Conservation (phyloP, 345 rosid genomes). For the Citrus sp. region DNA sequence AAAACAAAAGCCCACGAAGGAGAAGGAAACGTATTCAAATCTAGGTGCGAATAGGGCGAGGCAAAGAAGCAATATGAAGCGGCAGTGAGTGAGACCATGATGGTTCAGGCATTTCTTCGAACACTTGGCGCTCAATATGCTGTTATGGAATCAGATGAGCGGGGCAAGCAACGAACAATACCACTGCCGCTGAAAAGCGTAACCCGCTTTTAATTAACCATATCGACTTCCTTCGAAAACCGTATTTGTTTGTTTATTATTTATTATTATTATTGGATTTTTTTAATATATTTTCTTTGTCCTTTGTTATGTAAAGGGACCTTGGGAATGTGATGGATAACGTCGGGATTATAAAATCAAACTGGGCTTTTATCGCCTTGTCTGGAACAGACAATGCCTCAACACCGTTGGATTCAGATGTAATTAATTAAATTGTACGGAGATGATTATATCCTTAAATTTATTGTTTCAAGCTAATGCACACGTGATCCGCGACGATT, state of each 20-base stretch:
- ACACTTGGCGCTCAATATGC: constrained; percentile 22
- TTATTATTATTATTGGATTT: background rate
- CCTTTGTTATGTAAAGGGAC: background rate
- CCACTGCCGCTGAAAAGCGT: constrained; percentile 28
- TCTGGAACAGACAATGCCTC: background rate
- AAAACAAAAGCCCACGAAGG: constrained; percentile 15
- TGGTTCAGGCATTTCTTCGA: constrained; percentile 94
- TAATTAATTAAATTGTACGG: background rate
- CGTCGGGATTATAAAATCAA: background rate
- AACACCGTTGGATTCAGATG: background rate
- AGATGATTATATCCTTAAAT: background rate
- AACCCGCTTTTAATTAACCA: constrained; percentile 4
- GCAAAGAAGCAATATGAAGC: constrained; percentile 29
- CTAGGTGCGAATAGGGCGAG: constrained; percentile 22
- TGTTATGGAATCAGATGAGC: background rate
- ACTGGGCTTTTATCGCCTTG: background rate
- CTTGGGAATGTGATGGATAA: background rate
- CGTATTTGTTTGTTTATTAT: background rate
- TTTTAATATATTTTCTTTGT: background rate
- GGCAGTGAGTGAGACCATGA: constrained; percentile 59
- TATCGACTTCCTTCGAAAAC: background rate
- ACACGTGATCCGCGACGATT: background rate
- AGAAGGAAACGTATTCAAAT: constrained; percentile 24
- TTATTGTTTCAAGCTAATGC: background rate
- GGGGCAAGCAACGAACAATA: constrained; percentile 63